Evolutionary conservation across 306 rosid species (phyloP).

Genomic region (Trichosanthes truncata): DNA sequence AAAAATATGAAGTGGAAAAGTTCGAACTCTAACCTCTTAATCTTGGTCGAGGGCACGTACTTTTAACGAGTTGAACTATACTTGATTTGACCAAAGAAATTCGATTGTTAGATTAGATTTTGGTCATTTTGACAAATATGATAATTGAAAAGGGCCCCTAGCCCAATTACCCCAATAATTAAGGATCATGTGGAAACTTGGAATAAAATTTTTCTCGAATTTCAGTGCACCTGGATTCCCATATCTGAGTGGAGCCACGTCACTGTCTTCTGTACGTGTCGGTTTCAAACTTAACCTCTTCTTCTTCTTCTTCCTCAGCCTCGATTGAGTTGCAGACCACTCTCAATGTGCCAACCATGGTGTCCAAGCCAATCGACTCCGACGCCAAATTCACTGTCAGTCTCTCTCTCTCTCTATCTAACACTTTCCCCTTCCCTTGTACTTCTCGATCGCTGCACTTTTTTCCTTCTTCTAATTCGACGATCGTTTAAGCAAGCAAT

Average conservation of each 20-base stretch:
- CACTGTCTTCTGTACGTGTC: constrained; percentile 2
- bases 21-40: no score
- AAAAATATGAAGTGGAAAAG: no score
- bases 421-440: neutral
- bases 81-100: no score
- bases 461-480: neutral
- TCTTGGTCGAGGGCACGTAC: no score
- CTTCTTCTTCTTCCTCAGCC: constrained; percentile 6
- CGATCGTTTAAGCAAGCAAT: neutral
- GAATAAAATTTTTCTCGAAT: neutral
- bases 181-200: neutral
- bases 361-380: constrained; percentile 52
- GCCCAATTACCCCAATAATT: neutral
- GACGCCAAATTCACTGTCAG: constrained; percentile 38
- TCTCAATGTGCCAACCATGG: constrained; percentile 29
- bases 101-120: no score
- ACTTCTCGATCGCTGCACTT: neutral
- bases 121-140: neutral
- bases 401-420: constrained; percentile 15
- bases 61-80: no score
- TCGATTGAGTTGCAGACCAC: constrained; percentile 13
- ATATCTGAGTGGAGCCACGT: constrained; percentile 5
- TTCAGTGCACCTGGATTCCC: neutral
- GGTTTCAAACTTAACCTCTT: neutral
- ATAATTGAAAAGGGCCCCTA: neutral